Evolutionary conservation across 192 early-diverging fungal genomes (phyloP).

Genomic region (Backusella morwellensis): DNA sequence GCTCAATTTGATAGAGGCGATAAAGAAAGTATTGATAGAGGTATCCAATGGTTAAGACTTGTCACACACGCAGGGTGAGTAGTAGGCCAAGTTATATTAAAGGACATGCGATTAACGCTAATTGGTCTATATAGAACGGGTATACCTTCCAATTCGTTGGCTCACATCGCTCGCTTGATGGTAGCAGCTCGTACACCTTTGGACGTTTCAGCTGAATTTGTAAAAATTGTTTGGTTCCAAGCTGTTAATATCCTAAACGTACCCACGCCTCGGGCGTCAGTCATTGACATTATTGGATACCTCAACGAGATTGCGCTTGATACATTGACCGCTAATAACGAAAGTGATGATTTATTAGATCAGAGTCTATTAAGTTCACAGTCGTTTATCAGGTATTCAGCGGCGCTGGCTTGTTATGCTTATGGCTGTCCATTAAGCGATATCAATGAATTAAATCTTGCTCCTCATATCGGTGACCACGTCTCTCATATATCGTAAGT

Average conservation of each 20-base stretch:
- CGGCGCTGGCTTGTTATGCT: slow-evolving; percentile 38
- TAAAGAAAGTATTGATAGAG: slow-evolving; percentile 25
- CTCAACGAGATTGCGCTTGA: slow-evolving; percentile 33
- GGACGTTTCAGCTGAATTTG: slow-evolving; percentile 23
- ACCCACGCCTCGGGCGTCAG: slow-evolving; percentile 19
- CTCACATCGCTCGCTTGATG: slow-evolving; percentile 31
- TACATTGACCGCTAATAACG: slow-evolving; percentile 20
- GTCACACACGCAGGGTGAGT: slow-evolving; percentile 38
- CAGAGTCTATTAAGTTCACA: slow-evolving; percentile 30
- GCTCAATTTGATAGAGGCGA: slow-evolving; percentile 25
- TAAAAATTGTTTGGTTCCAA: slow-evolving; percentile 44
- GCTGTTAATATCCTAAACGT: slow-evolving; percentile 27
- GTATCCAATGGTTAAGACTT: slow-evolving; percentile 38
- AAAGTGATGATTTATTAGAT: slow-evolving; percentile 11
- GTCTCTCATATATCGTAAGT: slow-evolving; percentile 24
- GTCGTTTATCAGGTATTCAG: slow-evolving; percentile 43
- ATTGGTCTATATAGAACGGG: slow-evolving; percentile 29
- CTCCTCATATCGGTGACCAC: slow-evolving; percentile 26
- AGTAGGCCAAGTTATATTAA: background rate
- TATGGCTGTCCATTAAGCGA: slow-evolving; percentile 39
- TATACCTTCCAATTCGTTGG: slow-evolving; percentile 29
- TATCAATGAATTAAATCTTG: slow-evolving; percentile 36
- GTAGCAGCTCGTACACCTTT: slow-evolving; percentile 18
- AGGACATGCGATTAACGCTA: background rate
- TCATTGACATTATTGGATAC: slow-evolving; percentile 34